Evolutionary conservation across 202 grass and related monocot species (phyloP).

Genomic region (Hordeum pubiflorum): DNA sequence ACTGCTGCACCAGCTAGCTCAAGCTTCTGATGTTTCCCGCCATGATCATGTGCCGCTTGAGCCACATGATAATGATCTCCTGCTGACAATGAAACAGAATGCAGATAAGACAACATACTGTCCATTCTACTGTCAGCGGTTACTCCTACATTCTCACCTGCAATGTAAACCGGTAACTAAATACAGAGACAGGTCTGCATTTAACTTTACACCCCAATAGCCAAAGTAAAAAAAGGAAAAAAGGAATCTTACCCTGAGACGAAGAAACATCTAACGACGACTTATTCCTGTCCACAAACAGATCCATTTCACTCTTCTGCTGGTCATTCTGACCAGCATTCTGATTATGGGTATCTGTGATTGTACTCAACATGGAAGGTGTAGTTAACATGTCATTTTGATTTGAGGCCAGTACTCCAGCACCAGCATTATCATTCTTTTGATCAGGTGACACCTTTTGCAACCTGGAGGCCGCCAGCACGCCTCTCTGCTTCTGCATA

Average conservation of each 20-base stretch:
- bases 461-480: conserved; percentile 23
- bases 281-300: conserved; percentile 35
- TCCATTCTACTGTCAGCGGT: conserved; percentile 60
- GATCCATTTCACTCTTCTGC: conserved; percentile 29
- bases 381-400: conserved; percentile 32
- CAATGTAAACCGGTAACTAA: conserved; percentile 40
- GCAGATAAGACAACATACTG: conserved; percentile 65
- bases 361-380: conserved; percentile 29
- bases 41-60: conserved; percentile 21
- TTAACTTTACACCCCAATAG: conserved; percentile 5
- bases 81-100: conserved; percentile 70
- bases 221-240: not conserved
- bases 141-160: conserved; percentile 43
- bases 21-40: conserved; percentile 32
- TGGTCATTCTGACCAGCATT: conserved; percentile 24
- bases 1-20: conserved; percentile 18
- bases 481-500: conserved; percentile 21
- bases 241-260: conserved; percentile 51
- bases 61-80: conserved; percentile 41
- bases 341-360: conserved; percentile 19
- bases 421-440: conserved; percentile 11
- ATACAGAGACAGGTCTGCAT: conserved; percentile 11
- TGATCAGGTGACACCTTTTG: conserved; percentile 24
- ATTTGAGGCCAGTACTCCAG: conserved; percentile 3
- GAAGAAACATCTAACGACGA: conserved; percentile 34